Evolutionary conservation across 2,329 filamentous ascomycete genomes (phyloP), one percentile per base, ranked within the genome.

Genomic region (Cyanodermella asteris): DNA sequence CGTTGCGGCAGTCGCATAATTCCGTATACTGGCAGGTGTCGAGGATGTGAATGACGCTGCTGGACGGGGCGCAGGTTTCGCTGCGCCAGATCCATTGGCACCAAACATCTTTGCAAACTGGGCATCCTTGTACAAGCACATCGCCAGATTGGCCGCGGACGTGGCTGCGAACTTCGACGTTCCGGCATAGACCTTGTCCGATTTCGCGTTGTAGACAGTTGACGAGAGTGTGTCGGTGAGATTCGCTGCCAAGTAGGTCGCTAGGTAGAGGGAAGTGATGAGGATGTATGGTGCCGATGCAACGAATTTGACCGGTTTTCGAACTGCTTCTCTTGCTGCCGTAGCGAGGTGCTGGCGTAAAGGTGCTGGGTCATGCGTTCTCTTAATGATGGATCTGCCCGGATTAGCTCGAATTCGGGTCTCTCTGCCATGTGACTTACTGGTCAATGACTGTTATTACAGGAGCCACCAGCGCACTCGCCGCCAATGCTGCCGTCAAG

Each of bases 191-290:
- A 78, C 70, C 36, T 55, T 48, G 5, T 56, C 53, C 5, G 74
- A 63, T 17, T 68, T 54, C 10, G 54, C 49, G 40, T 64, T 51
- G 24, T 54, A 47, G 9, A 68, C 36, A 2, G 74, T 80, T 5
- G 77, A 72, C 22, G 68, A 55, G 23, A 66, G 47, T 0, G 84
- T 93, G 53, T 94, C 84, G 43, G 91, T 67, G 8, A 63, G 52
- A 54, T 93, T 93, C 34, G 84, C 82, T 1, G 77, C 80, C 8
- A 87, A 53, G 54, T 93, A 93, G 30, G 84, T 94, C 36, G 76
- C 72, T 32, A 71, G 76, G 57, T 93, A 94, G 21, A 91, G 57
- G 26, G 53, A 52, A 30, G 56, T 56, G 28, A 59, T 56, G 13
- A 59, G 45, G 30, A 55, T 38, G 36, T 56, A 57, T 3, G 55